phyloP scores from a whole-genome alignment of 352 stramenopile species.

The Phytophthora sansomeana region DNA sequence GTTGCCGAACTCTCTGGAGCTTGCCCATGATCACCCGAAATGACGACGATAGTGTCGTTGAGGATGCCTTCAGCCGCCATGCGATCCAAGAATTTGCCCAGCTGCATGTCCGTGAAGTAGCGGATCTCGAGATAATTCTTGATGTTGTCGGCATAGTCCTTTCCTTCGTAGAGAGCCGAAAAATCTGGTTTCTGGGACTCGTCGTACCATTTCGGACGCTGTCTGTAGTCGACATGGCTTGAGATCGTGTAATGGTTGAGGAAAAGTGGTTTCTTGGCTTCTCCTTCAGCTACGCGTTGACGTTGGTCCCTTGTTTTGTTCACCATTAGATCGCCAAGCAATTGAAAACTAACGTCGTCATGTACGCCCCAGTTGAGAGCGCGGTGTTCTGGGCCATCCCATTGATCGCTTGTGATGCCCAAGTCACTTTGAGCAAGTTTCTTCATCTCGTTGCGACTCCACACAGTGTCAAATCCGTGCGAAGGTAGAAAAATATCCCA shows the following conservation, averaged over 20 bases:
- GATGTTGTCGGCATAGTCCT: conserved; percentile 32
- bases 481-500: conserved; percentile 49
- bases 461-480: conserved; percentile 57
- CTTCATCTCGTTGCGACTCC: conserved; percentile 39
- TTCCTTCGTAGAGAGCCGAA: conserved; percentile 43
- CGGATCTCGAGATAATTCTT: conserved; percentile 62
- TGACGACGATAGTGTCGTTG: conserved; percentile 62
- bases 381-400: conserved; percentile 16
- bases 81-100: conserved; percentile 57
- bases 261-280: conserved; percentile 49
- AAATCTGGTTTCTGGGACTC: conserved; percentile 51
- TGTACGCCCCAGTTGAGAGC: conserved; percentile 45
- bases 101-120: conserved; percentile 56
- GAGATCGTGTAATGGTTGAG: conserved; percentile 66
- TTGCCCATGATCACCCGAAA: conserved; percentile 58
- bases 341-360: conserved; percentile 49
- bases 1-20: conserved; percentile 42
- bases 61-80: conserved; percentile 48
- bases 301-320: conserved; percentile 23
- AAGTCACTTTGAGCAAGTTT: conserved; percentile 37
- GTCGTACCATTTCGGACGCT: conserved; percentile 42
- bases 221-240: conserved; percentile 44
- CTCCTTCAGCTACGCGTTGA: conserved; percentile 4
- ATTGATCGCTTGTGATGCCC: conserved; percentile 40
- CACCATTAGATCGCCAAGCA: conserved; percentile 48